phyloP scores from a whole-genome alignment of 306 rosid genomes.

The barrel medic (Medicago truncatula) region MtrunA17r5.0-ANR NC_053043.1:13554501-13555000 shows the following conservation, averaged over 20 bases:
- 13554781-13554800: no score
- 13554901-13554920: background rate
- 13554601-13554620: constrained; percentile 4
- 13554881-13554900: background rate
- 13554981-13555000: no score
- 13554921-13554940: background rate
- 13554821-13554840: background rate
- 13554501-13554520: background rate
- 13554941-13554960: no score
- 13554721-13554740: background rate
- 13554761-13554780: background rate
- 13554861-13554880: background rate
- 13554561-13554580: background rate
- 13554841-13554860: background rate
- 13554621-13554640: background rate
- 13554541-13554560: background rate
- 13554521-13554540: background rate
- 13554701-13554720: background rate
- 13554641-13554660: constrained; percentile 31
- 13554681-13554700: background rate
- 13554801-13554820: background rate
- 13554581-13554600: background rate
- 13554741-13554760: background rate
- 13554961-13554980: no score
- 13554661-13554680: background rate